phyloP scores from a whole-genome alignment of 208 protist species.

The Acanthamoeba triangularis region DNA sequence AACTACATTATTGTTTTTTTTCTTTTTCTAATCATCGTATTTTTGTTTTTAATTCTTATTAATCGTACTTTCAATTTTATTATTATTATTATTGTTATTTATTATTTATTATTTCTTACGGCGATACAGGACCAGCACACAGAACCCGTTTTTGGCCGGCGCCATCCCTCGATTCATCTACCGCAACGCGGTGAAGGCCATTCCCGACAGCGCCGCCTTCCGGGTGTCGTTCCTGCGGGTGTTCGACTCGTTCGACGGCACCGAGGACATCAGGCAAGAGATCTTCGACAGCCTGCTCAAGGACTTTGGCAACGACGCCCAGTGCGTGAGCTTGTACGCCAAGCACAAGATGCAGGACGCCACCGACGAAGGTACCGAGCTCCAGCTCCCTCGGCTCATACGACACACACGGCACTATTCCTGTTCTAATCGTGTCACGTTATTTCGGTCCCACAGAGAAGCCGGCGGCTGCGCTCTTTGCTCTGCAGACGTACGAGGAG shows the following conservation, averaged over 20 bases:
- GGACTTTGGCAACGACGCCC: background rate
- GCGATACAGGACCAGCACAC: background rate
- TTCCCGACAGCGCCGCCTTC: background rate
- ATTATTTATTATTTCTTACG: too few species aligned
- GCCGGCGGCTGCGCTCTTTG: background rate
- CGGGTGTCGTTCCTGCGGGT: background rate
- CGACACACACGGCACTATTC: too few species aligned
- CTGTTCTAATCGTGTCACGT: too few species aligned
- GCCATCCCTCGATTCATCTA: constrained; percentile 44
- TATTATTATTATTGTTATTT: background rate
- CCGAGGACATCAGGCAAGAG: too few species aligned
- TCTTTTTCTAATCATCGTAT: too few species aligned
- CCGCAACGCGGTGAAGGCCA: constrained; percentile 13
- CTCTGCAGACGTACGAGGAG: constrained; percentile 36
- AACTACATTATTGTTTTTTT: background rate
- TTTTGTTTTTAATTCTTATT: too few species aligned
- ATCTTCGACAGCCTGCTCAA: too few species aligned
- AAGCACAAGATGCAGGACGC: background rate
- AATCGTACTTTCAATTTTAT: too few species aligned
- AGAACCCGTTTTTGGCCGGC: constrained; percentile 57
- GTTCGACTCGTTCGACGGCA: too few species aligned
- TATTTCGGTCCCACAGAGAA: background rate
- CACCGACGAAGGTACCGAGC: background rate
- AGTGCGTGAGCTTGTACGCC: constrained; percentile 1
- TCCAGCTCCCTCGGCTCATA: too few species aligned